phyloP scores from a whole-genome alignment of 2,329 filamentous ascomycete genomes.

The Xylaria sp. region DNA sequence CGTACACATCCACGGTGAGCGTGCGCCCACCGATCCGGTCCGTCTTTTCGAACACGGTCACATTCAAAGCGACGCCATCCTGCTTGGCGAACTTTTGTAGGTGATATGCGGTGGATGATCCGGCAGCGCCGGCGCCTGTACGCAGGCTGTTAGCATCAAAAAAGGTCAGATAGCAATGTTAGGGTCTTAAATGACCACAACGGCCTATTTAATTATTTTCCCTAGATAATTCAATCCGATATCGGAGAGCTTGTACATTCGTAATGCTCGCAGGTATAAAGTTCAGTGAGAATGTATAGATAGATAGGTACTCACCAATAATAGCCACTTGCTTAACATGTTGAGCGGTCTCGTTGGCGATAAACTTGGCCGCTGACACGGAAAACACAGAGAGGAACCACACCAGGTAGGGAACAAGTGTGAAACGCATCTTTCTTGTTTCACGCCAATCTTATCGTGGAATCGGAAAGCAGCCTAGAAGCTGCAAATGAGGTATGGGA shows the following conservation, averaged over 20 bases:
- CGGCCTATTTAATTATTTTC: too few relatives aligned
- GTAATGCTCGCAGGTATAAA: neutral
- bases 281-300: neutral
- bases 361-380: slow-evolving; percentile 54
- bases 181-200: neutral
- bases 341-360: slow-evolving; percentile 43
- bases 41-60: slow-evolving; percentile 86
- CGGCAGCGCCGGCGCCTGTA: slow-evolving; percentile 84
- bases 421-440: too few relatives aligned
- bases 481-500: too few relatives aligned
- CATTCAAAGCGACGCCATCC: slow-evolving; percentile 65
- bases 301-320: slow-evolving; percentile 48
- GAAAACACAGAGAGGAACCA: slow-evolving; percentile 57
- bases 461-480: too few relatives aligned
- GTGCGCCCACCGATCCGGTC: slow-evolving; percentile 81
- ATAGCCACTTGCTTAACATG: slow-evolving; percentile 63
- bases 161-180: neutral
- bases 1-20: slow-evolving; percentile 79
- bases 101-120: slow-evolving; percentile 84
- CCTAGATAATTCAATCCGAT: too few relatives aligned
- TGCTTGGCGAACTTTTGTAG: slow-evolving; percentile 70
- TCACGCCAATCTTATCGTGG: too few relatives aligned
- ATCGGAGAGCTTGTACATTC: neutral
- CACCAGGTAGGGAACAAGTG: slow-evolving; percentile 49
- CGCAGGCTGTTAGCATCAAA: slow-evolving; percentile 1